Evolutionary conservation across 305 asterid genomes (phyloP).

Genomic region (Fraxinus nigra): DNA sequence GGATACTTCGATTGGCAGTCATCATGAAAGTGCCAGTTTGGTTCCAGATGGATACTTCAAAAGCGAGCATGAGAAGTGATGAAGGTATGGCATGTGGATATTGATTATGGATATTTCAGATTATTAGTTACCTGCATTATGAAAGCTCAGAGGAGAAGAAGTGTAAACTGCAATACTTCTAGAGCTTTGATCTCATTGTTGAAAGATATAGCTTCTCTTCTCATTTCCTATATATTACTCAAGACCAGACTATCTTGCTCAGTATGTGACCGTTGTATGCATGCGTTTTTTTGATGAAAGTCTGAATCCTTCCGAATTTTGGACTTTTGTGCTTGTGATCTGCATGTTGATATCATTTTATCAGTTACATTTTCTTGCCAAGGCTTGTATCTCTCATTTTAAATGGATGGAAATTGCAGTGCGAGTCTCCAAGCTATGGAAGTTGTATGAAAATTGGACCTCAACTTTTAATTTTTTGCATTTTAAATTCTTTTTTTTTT

Average conservation of each 20-base stretch:
- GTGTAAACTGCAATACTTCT: not conserved
- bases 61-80: conserved; percentile 49
- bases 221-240: not conserved
- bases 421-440: not conserved
- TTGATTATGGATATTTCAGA: not conserved
- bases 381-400: not conserved
- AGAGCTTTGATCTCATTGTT: not conserved
- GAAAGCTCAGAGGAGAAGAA: not conserved
- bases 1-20: conserved; percentile 29
- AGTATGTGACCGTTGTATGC: not conserved
- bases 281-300: not conserved
- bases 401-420: not conserved
- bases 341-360: not conserved
- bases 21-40: conserved; percentile 49
- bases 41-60: conserved; percentile 53
- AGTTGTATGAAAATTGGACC: not conserved
- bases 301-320: not conserved
- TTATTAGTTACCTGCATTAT: not conserved
- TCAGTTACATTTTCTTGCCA: not conserved
- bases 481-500: not conserved
- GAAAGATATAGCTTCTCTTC: not conserved
- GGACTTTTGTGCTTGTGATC: not conserved
- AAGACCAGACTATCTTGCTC: not conserved
- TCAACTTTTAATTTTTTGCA: not conserved
- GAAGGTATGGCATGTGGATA: conserved; percentile 29